A percentile compares a stretch with the other conserved stretches of the same genome.
These are phyloP conservation scores for Aspergillus quadrilineatus DNA, from an alignment of 2,329 filamentous ascomycete species.

Conservation along the genomic window DNA sequence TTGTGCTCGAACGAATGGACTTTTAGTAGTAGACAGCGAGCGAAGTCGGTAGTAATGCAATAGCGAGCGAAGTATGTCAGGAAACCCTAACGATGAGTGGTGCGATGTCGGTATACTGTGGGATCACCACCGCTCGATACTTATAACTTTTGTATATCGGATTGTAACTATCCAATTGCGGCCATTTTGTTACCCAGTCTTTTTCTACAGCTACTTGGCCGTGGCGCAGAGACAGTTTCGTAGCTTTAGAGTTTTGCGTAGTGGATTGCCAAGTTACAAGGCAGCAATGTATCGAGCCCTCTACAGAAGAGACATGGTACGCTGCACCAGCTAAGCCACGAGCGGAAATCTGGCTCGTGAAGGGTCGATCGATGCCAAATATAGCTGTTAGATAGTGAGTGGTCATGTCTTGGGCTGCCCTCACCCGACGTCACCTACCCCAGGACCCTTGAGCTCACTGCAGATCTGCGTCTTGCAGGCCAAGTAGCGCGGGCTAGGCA, in stretches of 20 bases:
- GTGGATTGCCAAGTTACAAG: constrained; percentile 3
- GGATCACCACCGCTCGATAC: background rate
- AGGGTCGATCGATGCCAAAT: background rate
- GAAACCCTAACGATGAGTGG: background rate
- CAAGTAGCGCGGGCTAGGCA: background rate
- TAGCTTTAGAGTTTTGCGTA: background rate
- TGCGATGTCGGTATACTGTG: background rate
- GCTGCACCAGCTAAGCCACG: background rate
- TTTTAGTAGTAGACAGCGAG: background rate
- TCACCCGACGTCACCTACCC: background rate
- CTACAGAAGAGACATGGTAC: background rate
- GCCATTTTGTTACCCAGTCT: background rate
- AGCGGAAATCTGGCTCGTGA: background rate
- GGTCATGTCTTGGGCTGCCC: background rate
- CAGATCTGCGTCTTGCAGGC: background rate
- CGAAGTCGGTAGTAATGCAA: too few relatives aligned
- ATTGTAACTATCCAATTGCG: background rate
- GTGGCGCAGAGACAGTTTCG: background rate
- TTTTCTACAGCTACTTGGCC: background rate
- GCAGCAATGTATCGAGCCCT: background rate
- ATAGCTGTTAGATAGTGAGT: background rate
- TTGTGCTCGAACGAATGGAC: background rate
- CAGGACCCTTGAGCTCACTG: background rate
- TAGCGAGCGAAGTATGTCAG: background rate
- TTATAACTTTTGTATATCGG: background rate